Evolutionary conservation across 768 basidiomycete genomes (phyloP).

Genomic region (Rhodotorula babjevae): DNA sequence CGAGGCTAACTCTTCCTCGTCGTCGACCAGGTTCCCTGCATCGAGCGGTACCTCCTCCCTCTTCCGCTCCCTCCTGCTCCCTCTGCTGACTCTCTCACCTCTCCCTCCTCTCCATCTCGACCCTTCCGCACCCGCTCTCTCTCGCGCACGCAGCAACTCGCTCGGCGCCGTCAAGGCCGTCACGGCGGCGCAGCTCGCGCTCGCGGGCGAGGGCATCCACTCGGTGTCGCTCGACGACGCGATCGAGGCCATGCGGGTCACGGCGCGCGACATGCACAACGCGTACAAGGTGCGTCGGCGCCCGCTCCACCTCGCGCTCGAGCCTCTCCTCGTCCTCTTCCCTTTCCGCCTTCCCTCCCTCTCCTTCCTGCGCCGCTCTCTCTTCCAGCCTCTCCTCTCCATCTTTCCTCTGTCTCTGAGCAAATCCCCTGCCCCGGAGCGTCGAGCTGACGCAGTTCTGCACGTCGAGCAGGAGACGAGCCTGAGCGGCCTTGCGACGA

Average conservation of each 20-base stretch:
- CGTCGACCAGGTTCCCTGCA: constrained; percentile 96
- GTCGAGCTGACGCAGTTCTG: too few species aligned
- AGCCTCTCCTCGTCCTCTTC: neutral
- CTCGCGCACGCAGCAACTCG: constrained; percentile 63
- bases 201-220: constrained; percentile 75
- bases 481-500: constrained; percentile 58
- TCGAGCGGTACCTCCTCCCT: constrained; percentile 47
- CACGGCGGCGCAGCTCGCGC: constrained; percentile 76
- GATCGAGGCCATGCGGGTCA: constrained; percentile 89
- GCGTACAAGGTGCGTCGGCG: constrained; percentile 56
- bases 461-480: constrained; percentile 65
- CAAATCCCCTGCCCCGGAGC: too few species aligned
- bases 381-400: too few species aligned
- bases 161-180: constrained; percentile 42
- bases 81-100: neutral
- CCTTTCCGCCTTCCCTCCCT: neutral
- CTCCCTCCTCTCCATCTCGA: neutral
- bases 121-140: neutral
- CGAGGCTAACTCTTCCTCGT: too few species aligned
- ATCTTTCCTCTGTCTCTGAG: too few species aligned
- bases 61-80: neutral
- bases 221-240: constrained; percentile 87
- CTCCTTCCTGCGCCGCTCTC: too few species aligned
- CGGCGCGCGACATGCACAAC: constrained; percentile 78
- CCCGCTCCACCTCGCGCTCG: too few species aligned